Percentiles rank a stretch among this genome's conserved stretches.
These are phyloP conservation scores for Citrus cavaleriei DNA, from an alignment of 345 rosid species.

Conservation along the genomic window DNA sequence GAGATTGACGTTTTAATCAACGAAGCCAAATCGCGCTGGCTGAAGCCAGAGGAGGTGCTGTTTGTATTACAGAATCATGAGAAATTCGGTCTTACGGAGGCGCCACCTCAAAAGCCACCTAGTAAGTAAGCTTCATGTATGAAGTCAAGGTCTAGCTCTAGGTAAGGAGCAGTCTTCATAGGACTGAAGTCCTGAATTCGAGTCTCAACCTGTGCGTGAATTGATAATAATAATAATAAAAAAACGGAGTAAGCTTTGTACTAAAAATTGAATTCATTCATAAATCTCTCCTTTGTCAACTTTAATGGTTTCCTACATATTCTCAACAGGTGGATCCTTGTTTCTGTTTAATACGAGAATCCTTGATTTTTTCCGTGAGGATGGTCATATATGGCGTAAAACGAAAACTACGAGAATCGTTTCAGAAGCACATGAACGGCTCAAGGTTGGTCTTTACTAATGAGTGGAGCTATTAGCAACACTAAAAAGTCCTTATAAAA, in stretches of 20 bases:
- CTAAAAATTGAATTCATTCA: not conserved
- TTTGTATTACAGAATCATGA: constrained; percentile 64
- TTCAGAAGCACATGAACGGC: constrained; percentile 88
- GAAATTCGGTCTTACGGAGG: constrained; percentile 25
- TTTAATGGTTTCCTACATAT: not conserved
- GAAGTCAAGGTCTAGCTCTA: too few relatives aligned
- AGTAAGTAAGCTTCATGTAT: constrained; percentile 25
- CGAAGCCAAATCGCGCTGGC: constrained; percentile 80
- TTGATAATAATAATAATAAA: too few relatives aligned
- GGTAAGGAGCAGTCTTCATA: too few relatives aligned
- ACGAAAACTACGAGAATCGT: constrained; percentile 78
- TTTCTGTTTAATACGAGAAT: constrained; percentile 67
- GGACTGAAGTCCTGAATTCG: too few relatives aligned
- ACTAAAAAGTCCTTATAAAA: too few relatives aligned
- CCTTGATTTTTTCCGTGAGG: constrained; percentile 69
- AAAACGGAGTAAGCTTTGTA: too few relatives aligned
- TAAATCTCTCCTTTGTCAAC: not conserved
- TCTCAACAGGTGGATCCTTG: constrained; percentile 73
- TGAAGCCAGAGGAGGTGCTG: constrained; percentile 77
- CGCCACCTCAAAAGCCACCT: constrained; percentile 53
- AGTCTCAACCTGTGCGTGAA: too few relatives aligned
- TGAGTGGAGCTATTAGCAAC: not conserved
- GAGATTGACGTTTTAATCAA: constrained; percentile 38
- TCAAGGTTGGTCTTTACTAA: constrained; percentile 44
- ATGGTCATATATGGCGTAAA: constrained; percentile 85